Evolutionary conservation across 495 filamentous ascomycete species (phyloP).

Genomic region (Talaromyces wortmannii): DNA sequence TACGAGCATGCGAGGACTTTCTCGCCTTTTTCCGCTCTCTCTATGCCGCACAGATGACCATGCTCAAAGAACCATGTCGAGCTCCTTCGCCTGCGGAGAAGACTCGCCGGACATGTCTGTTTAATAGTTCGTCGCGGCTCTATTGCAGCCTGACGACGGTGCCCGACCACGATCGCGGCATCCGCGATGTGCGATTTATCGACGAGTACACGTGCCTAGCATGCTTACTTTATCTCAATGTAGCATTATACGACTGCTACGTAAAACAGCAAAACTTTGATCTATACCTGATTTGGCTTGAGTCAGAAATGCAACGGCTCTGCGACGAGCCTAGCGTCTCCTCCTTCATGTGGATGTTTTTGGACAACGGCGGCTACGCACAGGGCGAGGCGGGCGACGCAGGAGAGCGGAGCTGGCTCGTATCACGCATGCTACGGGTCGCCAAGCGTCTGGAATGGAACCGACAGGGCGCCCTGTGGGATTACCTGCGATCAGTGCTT

Average conservation of each 20-base stretch:
- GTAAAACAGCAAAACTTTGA: conserved; percentile 13
- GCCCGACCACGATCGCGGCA: conserved; percentile 20
- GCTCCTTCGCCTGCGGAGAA: background rate
- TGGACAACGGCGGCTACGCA: conserved; percentile 17
- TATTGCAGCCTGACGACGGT: conserved; percentile 16
- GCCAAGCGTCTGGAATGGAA: conserved; percentile 23
- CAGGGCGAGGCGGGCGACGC: conserved; percentile 6
- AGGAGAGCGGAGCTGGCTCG: conserved; percentile 18
- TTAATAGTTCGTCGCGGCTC: conserved; percentile 11
- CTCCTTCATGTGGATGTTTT: conserved; percentile 19
- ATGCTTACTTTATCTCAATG: conserved; percentile 19
- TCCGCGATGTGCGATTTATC: conserved; percentile 21
- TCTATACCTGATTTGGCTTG: conserved; percentile 15
- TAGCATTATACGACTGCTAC: conserved; percentile 18
- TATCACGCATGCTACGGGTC: conserved; percentile 21
- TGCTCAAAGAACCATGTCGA: conserved; percentile 9
- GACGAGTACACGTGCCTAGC: conserved; percentile 22
- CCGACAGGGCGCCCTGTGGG: conserved; percentile 17
- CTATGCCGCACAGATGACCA: conserved; percentile 10
- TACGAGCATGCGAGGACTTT: conserved; percentile 19
- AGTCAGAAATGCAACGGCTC: conserved; percentile 10
- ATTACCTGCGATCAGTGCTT: conserved; percentile 14
- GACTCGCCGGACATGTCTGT: conserved; percentile 9
- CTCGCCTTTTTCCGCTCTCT: conserved; percentile 18
- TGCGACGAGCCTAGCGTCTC: conserved; percentile 19